These are phyloP conservation scores for Lactarius psammicola DNA, from an alignment of 768 basidiomycete species.

Conservation along the genomic window DNA sequence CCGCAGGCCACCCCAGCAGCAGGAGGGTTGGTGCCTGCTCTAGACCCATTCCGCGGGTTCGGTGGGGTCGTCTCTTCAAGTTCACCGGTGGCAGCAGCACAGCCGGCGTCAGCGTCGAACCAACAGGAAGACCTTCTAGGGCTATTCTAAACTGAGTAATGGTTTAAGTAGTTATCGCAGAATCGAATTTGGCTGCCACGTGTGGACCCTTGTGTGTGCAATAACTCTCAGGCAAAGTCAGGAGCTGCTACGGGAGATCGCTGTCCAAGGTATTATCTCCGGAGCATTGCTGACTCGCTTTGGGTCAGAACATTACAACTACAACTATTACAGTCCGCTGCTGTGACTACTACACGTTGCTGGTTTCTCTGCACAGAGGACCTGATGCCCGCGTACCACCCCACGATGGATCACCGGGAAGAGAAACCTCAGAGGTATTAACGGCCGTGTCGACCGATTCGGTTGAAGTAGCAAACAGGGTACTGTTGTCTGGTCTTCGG, in stretches of 20 bases:
- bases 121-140: constrained; percentile 24
- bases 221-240: not conserved
- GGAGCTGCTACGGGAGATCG: not conserved
- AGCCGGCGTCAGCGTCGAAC: constrained; percentile 18
- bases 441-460: too few species aligned
- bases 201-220: not conserved
- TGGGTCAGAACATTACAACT: not conserved
- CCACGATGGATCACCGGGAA: too few species aligned
- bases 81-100: constrained; percentile 27
- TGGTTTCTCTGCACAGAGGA: too few species aligned
- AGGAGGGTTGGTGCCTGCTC: constrained; percentile 28
- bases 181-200: constrained; percentile 1
- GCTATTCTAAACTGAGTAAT: constrained; percentile 21
- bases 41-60: constrained; percentile 21
- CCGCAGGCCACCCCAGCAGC: not conserved
- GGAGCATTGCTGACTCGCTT: not conserved
- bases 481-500: too few species aligned
- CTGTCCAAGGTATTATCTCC: not conserved
- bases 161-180: constrained; percentile 20
- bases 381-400: too few species aligned
- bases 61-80: constrained; percentile 23
- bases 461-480: too few species aligned
- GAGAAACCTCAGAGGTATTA: too few species aligned
- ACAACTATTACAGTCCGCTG: too few species aligned
- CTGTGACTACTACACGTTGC: too few species aligned